Conservation (phyloP, 2,329 filamentous ascomycete genomes). For the Davidsoniella neocaledoniae region DNA sequence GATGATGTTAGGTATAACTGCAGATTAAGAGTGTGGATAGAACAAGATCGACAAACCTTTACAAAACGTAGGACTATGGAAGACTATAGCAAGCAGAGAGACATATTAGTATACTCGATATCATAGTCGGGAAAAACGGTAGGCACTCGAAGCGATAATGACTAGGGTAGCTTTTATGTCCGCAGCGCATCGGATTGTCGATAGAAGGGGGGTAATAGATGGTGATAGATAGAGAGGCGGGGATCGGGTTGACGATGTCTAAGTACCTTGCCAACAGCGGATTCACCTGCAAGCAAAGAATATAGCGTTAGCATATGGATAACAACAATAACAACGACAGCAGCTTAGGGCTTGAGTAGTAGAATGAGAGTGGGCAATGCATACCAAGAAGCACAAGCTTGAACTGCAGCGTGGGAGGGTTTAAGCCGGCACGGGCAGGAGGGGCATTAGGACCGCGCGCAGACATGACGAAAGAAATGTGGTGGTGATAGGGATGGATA, state of each 20-base stretch:
- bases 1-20: conserved; percentile 1
- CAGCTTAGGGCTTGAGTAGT: too few relatives aligned
- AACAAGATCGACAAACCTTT: conserved; percentile 45
- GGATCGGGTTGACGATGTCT: not conserved
- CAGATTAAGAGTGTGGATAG: not conserved
- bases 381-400: conserved; percentile 93
- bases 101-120: conserved; percentile 14
- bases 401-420: conserved; percentile 93
- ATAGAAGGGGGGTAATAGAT: not conserved
- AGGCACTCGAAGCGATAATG: not conserved
- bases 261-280: conserved; percentile 88
- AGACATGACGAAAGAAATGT: conserved; percentile 47
- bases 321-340: not conserved
- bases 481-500: too few relatives aligned
- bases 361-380: conserved; percentile 18
- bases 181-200: not conserved
- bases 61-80: conserved; percentile 96
- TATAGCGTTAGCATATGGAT: conserved; percentile 21
- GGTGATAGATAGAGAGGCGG: not conserved
- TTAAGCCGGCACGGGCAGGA: conserved; percentile 43
- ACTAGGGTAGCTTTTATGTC: not conserved
- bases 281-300: conserved; percentile 47
- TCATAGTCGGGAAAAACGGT: not conserved
- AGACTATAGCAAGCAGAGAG: conserved; percentile 40
- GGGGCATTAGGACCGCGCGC: conserved; percentile 46